phyloP scores from a whole-genome alignment of 805 yeast genomes.

The Kodamaea sagamina region DNA sequence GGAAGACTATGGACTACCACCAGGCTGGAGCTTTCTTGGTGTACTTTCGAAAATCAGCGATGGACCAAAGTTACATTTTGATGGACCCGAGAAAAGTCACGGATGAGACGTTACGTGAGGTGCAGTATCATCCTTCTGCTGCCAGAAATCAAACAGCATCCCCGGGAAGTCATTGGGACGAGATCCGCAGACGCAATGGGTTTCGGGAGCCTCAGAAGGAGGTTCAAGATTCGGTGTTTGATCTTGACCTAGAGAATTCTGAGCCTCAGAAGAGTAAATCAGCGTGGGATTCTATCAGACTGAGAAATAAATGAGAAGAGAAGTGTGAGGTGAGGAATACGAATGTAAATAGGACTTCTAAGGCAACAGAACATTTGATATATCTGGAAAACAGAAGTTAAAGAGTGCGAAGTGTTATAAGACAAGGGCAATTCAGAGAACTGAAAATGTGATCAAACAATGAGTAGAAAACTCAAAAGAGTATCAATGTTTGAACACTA shows the following conservation, averaged over 20 bases:
- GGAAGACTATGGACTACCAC: constrained; percentile 40
- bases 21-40: constrained; percentile 37
- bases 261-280: constrained; percentile 12
- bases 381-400: too few relatives aligned
- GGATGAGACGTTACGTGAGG: constrained; percentile 29
- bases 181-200: constrained; percentile 37
- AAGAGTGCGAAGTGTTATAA: too few relatives aligned
- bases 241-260: neutral
- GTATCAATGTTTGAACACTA: too few relatives aligned
- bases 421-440: too few relatives aligned
- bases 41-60: constrained; percentile 24
- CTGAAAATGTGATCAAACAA: too few relatives aligned
- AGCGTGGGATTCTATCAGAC: constrained; percentile 25
- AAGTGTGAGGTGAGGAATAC: too few relatives aligned
- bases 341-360: too few relatives aligned
- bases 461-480: too few relatives aligned
- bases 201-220: constrained; percentile 13
- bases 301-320: neutral
- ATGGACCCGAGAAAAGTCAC: constrained; percentile 31
- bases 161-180: constrained; percentile 31
- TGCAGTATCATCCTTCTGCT: constrained; percentile 20
- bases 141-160: neutral
- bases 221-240: neutral
- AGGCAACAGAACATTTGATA: too few relatives aligned
- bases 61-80: constrained; percentile 23